Base-by-base conservation (phyloP, 192 early-diverging fungal species). In the Mortierella hygrophila region DNA sequence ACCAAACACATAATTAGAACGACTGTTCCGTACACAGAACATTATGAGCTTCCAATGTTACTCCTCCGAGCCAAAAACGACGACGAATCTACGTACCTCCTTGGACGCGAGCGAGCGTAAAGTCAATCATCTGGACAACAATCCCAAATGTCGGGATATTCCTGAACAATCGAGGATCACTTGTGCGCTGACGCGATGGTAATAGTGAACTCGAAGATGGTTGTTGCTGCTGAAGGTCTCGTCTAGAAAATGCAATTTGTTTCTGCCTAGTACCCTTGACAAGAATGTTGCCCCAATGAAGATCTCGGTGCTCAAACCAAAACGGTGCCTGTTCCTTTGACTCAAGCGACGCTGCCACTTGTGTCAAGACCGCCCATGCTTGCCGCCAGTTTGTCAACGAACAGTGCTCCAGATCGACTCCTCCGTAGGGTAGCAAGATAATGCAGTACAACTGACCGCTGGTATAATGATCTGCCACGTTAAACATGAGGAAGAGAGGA, bases 201-300 rank as follows among this genome's bases (percentile, higher is more conserved):
- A 38, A 7, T 35, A n/a, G 9, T 21, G 9, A 15, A 37, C 40
- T 23, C 1, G 20, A 49, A 40, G 54, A 74, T 20, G 23, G 10
- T 26, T 32, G 21, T 44, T 54, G 8, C 8, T 29, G 11, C 21
- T 79, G 54, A 63, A 55, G n/a, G 54, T 74, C 68, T 21, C 68
- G 32, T 54, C 57, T 65, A 26, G 77, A 7, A 87, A 77, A 70
- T 15, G 54, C 35, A 40, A 85, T 26, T 11, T 37, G 32, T 21
- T 35, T 55, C 41, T 81, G 65, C 38, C 42, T 23, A 6, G 84
- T 83, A 4, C 68, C 71, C 69, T 89, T 85, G n/a, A 95, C 90
- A 81, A 94, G 89, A 35, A 95, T 90, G 79, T 95, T 95, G 40
- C 93, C 94, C 94, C 93, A 94, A 81, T 95, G 94, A 60, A 95